A percentile compares a stretch with the other conserved stretches of the same genome.
phyloP scores from a whole-genome alignment of 192 early-diverging fungal genomes.

The Podila clonocystis region DNA sequence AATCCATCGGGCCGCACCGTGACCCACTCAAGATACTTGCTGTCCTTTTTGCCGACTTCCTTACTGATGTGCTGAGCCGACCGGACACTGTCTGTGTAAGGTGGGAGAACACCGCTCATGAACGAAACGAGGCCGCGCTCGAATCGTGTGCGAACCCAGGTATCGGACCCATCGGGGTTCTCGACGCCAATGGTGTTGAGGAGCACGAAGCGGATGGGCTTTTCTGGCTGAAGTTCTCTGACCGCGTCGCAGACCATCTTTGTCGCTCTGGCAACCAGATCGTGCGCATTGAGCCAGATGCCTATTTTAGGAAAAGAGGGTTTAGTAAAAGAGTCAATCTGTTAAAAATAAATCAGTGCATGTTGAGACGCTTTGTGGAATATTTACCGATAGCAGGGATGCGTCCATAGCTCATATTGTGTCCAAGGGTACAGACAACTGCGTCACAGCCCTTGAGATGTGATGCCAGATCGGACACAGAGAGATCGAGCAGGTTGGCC shows the following conservation, averaged over 20 bases:
- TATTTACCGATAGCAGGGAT: conserved; percentile 15
- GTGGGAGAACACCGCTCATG: conserved; percentile 5
- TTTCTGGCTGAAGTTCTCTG: conserved; percentile 5
- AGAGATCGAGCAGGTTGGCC: conserved; percentile 11
- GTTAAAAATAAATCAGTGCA: neutral
- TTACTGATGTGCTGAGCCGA: conserved; percentile 15
- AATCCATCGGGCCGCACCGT: conserved; percentile 12
- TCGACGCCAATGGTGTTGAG: conserved; percentile 24
- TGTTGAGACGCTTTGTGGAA: neutral
- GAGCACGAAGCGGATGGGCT: conserved; percentile 13
- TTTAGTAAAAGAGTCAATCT: neutral
- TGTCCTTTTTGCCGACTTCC: conserved; percentile 6
- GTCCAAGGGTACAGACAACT: conserved; percentile 18
- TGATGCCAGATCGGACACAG: conserved; percentile 6
- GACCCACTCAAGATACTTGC: conserved; percentile 12
- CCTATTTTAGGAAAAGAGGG: neutral
- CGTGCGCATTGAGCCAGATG: conserved; percentile 12
- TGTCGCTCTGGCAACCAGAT: conserved; percentile 12
- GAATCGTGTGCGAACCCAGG: conserved; percentile 1
- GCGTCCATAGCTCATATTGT: conserved; percentile 20
- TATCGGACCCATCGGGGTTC: conserved; percentile 26
- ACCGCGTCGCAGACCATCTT: conserved; percentile 24
- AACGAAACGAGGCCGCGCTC: conserved; percentile 17
- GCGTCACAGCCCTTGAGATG: conserved; percentile 19
- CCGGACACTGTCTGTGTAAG: conserved; percentile 22